phyloP scores from a whole-genome alignment of 106 monocot genomes.

The Allium fistulosum region DNA sequence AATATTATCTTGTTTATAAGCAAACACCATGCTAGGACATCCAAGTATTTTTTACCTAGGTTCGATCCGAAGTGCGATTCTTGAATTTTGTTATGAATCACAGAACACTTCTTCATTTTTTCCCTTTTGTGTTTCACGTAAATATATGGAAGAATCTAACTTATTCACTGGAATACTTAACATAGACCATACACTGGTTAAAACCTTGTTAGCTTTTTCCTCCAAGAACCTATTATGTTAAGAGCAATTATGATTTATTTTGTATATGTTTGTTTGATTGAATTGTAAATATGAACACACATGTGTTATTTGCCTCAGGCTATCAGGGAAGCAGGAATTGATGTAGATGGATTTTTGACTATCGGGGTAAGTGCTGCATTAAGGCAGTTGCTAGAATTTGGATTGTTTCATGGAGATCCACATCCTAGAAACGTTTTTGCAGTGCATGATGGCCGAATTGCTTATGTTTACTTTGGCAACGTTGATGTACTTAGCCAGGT shows the following conservation, averaged over 20 bases:
- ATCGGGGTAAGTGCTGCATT: conserved; percentile 97
- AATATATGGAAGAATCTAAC: no score
- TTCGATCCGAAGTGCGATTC: no score
- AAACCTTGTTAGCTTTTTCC: no score
- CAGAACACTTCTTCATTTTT: no score
- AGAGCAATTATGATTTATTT: background rate
- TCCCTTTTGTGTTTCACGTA: no score
- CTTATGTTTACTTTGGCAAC: conserved; percentile 99
- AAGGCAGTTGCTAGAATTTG: conserved; percentile 94
- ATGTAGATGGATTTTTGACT: conserved; percentile 86
- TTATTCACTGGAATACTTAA: no score
- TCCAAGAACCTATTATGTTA: background rate
- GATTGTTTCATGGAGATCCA: conserved; percentile 97
- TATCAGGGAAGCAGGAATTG: conserved; percentile 85
- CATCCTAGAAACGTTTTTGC: conserved; percentile 99
- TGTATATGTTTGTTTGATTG: background rate
- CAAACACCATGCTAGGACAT: no score
- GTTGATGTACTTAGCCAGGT: conserved; percentile 99
- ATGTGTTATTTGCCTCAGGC: conserved; percentile 34
- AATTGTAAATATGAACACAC: background rate
- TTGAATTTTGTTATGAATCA: no score
- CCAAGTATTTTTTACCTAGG: no score
- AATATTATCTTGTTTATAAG: no score
- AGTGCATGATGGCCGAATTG: conserved; percentile 97
- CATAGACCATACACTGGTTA: no score